Evolutionary conservation across 1,284 basidiomycete genomes (phyloP), one percentile per base, ranked within the genome.

Genomic region (Ganoderma leucocontextum): DNA sequence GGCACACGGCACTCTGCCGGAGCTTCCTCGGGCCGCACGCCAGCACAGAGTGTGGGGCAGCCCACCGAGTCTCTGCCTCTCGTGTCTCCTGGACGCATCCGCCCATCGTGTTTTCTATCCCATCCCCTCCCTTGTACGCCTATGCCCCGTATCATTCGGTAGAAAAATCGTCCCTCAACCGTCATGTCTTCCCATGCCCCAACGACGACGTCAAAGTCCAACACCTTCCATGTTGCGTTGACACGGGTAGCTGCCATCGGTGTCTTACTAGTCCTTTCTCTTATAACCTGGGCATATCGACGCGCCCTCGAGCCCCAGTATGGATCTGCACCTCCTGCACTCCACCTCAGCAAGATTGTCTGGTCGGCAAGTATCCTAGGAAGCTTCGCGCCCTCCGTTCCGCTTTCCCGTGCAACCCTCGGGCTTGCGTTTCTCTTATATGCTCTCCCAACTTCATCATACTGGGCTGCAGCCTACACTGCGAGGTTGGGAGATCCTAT

Each of bases 381-480:
- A n/a, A 75, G 80, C 66, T 75, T 83, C 64, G 75, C 78, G 5
- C 82, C 83, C n/a, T 78, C 73, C 9, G 66, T 77, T 15, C 69
- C 80, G 35, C 71, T 74, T 44, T 75, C 77, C 65, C 67, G 72
- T 39, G 78, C 81, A 41, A 66, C 82, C 60, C 73, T 87, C 13
- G 78, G 79, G 53, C 80, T 85, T 15, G 87, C 85, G 22, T 64
- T 82, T 2, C 75, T 86, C 38, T 77, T 91, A n/a, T 82, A 84
- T 66, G 75, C 83, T 41, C 83, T 90, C 52, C 90, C 93, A 0
- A 83, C 87, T 70, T 82, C 87, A 15, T 86, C 87, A 12, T 91
- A 92, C 73, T 91, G 87, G 85, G 79, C 86, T 33, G 85, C 88
- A 33, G 84, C 86, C 25, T 85, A 83, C 78, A 87, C 89, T 15